These are phyloP conservation scores for Oryza meridionalis DNA, from an alignment of 176 grass and related monocot species.

Conservation along the genomic window DNA sequence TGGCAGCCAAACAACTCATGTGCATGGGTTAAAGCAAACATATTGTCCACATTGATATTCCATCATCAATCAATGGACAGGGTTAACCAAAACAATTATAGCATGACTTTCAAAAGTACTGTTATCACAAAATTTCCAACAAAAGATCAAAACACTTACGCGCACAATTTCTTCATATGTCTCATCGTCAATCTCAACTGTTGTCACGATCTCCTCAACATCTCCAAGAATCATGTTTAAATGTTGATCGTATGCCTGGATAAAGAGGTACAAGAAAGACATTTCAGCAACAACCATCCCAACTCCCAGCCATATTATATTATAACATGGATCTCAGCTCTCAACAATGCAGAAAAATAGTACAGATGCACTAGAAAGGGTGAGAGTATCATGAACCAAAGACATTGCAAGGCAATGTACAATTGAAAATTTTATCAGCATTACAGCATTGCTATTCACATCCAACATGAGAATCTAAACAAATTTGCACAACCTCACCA, in stretches of 20 bases:
- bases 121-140: background rate
- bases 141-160: slow-evolving; percentile 45
- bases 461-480: background rate
- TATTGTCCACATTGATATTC: background rate
- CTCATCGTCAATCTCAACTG: slow-evolving; percentile 94
- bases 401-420: background rate
- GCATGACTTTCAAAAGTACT: background rate
- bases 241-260: slow-evolving; percentile 96
- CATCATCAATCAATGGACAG: background rate
- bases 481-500: background rate
- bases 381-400: background rate
- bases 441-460: background rate
- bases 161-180: slow-evolving; percentile 99
- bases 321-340: background rate
- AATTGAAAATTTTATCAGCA: background rate
- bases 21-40: background rate
- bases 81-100: background rate
- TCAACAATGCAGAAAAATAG: background rate
- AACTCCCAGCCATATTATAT: background rate
- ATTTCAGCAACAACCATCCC: background rate
- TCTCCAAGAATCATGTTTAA: slow-evolving; percentile 99
- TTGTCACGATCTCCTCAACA: slow-evolving; percentile 96
- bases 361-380: background rate
- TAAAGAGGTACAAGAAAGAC: background rate
- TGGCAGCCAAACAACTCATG: background rate